Base-by-base conservation (phyloP, 345 rosid genomes). In the Salix exigua region DNA sequence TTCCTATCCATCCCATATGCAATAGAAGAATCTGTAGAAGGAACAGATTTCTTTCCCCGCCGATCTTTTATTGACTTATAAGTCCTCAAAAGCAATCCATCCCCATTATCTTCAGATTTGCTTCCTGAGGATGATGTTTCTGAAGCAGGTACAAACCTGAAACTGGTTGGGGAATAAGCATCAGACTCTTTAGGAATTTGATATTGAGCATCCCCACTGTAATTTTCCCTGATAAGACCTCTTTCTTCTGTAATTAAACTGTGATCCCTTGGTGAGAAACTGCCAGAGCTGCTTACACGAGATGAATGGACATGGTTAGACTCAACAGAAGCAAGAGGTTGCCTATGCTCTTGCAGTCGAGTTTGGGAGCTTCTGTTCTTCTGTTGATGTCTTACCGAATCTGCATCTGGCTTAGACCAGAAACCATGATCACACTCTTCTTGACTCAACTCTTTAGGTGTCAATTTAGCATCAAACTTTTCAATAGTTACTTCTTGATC, bases 71-170 rank as follows among this genome's bases (percentile, higher is more conserved):
- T 61, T 28, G 76, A 60, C 50, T 80, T 80, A 2, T n/a, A 70
- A 23, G 69, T 40, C 69, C 55, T 61, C 25, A 53, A 13, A 38
- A 70, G 37, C 46, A 37, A 61, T 30, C 73, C 70, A 37, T 76
- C 73, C 23, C 72, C 69, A 60, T n/a, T 25, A 75, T 66, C 58
- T 80, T 76, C 80, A 37, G 80, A 67, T 46, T 44, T 76, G 53
- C 66, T 76, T 73, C 78, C 64, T 16, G 51, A 25, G 53, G 51
- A 25, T 16, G 58, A 68, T 68, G 74, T 25, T 26, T 69, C 62
- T 38, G 74, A 60, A 26, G 75, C 17, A 18, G 74, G 35, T 14
- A 53, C 38, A 55, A 25, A 31, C 21, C 81, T 73, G 51, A 72
- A 77, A 30, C 71, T 73, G 23, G 62, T 5, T 5, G 55, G 12